Base-by-base conservation (phyloP, 2,329 filamentous ascomycete species). In the Colletotrichum graminicola region DNA sequence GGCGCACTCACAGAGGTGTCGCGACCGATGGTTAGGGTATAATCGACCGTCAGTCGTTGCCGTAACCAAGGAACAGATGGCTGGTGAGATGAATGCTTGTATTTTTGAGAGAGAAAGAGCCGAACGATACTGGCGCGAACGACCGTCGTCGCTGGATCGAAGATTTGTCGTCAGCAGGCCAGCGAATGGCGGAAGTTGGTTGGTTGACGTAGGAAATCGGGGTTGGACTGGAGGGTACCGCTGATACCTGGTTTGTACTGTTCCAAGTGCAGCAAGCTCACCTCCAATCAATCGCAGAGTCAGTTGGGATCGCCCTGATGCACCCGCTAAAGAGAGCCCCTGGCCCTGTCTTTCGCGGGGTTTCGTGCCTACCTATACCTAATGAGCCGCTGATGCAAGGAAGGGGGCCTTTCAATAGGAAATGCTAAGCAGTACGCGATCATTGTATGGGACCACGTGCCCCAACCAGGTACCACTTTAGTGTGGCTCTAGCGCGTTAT, bases 301-400 rank as follows among this genome's bases (percentile, higher is more conserved):
- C 52, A 64, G 64, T 71, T 72, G 45, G 54, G 66, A 69, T 69
- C 60, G 65, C 69, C 69, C 69, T 69, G 59, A 47, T 72, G 65
- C 65, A 34, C 65, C 69, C 69, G 54, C 69, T 72, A 72, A 64
- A 69, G 52, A 59, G 55, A 69, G 65, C 59, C 69, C 69, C 69
- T 69, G 60, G 69, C 66, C 69, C 65, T 69, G 66, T 68, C 60
- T n/a, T 71, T 41, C 67, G 70, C 70, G 70, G 70, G 70, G 70
- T 72, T 59, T 62, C 62, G 55, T 70, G 49, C 67, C 61, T 72
- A 62, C n/a, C n/a, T n/a, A n/a, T n/a, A n/a, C n/a, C n/a, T 32
- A 66, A 32, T 52, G 61, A 71, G 47, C 41, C 55, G 14, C 47
- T 39, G 66, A 71, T 65, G 62, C 57, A 66, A 47, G 66, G 61